phyloP scores from a whole-genome alignment of 2,329 filamentous ascomycete genomes.

The Cladosporium sp. region DNA sequence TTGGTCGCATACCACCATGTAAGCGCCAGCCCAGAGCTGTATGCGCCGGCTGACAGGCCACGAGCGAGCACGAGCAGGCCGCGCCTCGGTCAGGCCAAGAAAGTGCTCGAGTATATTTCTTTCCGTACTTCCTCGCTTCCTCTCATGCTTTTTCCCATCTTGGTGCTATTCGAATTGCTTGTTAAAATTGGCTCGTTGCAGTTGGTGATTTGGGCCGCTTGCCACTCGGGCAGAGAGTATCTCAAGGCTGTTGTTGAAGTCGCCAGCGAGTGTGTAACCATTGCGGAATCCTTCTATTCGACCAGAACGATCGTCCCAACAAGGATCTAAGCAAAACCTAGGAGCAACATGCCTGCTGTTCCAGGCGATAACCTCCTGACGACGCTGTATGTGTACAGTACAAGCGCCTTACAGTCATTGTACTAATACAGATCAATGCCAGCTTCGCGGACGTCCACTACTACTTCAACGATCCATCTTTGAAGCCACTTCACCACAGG shows the following conservation, averaged over 20 bases:
- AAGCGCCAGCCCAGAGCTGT: slow-evolving; percentile 11
- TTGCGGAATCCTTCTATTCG: slow-evolving; percentile 23
- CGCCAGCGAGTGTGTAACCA: slow-evolving; percentile 24
- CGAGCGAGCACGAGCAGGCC: background rate
- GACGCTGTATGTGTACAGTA: slow-evolving; percentile 39
- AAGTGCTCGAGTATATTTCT: slow-evolving; percentile 1
- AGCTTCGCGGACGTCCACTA: slow-evolving; percentile 79
- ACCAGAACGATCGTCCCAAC: slow-evolving; percentile 12
- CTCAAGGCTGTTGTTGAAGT: slow-evolving; percentile 25
- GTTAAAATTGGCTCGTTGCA: slow-evolving; percentile 17
- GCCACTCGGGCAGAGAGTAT: slow-evolving; percentile 20
- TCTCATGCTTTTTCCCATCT: slow-evolving; percentile 10
- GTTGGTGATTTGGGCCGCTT: slow-evolving; percentile 12
- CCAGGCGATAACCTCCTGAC: slow-evolving; percentile 45
- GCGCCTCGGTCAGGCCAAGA: background rate
- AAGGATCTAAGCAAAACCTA: slow-evolving; percentile 9
- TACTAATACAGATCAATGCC: slow-evolving; percentile 2
- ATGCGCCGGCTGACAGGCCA: slow-evolving; percentile 11
- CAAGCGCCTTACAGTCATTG: background rate
- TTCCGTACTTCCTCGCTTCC: background rate
- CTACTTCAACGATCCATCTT: slow-evolving; percentile 65
- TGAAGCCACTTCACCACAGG: slow-evolving; percentile 69
- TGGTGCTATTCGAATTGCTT: slow-evolving; percentile 13
- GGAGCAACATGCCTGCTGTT: slow-evolving; percentile 41
- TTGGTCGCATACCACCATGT: slow-evolving; percentile 1